phyloP scores from a whole-genome alignment of 1,284 basidiomycete genomes.

The Fomitopsis pinicola region DNA sequence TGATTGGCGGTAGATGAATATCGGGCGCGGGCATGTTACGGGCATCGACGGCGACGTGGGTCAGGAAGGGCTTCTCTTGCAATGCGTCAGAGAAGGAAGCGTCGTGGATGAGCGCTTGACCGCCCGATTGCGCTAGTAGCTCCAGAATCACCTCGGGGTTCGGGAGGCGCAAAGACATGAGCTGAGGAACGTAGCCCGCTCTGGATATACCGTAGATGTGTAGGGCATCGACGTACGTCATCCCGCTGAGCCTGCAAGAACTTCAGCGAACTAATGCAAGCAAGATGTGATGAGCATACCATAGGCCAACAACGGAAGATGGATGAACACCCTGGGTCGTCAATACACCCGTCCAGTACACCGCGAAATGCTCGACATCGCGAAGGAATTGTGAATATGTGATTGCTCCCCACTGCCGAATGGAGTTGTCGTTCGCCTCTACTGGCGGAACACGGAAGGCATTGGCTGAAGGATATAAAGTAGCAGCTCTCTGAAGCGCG shows the following conservation, averaged over 20 bases:
- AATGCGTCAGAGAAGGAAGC: constrained; percentile 35
- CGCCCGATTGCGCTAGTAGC: constrained; percentile 51
- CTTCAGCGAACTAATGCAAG: constrained; percentile 9
- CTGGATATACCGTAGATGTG: constrained; percentile 69
- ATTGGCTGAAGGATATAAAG: constrained; percentile 36
- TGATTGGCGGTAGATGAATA: constrained; percentile 42
- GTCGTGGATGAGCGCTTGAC: constrained; percentile 60
- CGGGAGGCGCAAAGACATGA: constrained; percentile 68
- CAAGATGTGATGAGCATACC: constrained; percentile 36
- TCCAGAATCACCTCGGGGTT: constrained; percentile 65
- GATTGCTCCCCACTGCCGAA: constrained; percentile 44
- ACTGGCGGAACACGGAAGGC: constrained; percentile 48
- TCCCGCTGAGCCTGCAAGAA: constrained; percentile 54
- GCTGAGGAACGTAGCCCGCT: constrained; percentile 68
- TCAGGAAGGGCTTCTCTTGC: constrained; percentile 41
- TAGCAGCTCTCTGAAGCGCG: constrained; percentile 43
- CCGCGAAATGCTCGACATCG: constrained; percentile 51
- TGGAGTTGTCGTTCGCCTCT: constrained; percentile 30
- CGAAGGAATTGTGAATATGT: constrained; percentile 48
- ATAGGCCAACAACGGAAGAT: constrained; percentile 61
- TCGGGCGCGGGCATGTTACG: constrained; percentile 32
- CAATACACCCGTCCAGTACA: constrained; percentile 49
- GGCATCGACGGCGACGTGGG: constrained; percentile 39
- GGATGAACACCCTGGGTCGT: constrained; percentile 37
- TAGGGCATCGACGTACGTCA: constrained; percentile 61